Percentiles rank a stretch among this genome's conserved stretches.
Conservation (phyloP, 2,329 filamentous ascomycete species). For the Cladobotryum mycophilum region DNA sequence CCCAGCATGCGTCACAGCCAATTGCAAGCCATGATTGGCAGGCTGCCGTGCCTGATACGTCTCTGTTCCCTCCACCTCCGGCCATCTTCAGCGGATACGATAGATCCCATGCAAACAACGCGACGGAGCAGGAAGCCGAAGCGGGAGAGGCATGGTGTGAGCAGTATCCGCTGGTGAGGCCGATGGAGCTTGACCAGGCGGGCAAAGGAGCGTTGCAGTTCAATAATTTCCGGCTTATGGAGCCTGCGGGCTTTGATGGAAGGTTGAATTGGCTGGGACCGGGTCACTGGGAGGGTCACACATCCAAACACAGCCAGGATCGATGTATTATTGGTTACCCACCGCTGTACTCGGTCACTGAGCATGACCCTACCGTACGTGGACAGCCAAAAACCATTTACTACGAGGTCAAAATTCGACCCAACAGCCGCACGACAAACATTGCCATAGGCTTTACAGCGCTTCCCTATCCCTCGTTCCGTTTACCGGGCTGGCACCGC, state of each 20-base stretch:
- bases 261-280: slow-evolving; percentile 37
- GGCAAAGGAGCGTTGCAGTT: slow-evolving; percentile 42
- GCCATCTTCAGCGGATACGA: slow-evolving; percentile 59
- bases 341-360: slow-evolving; percentile 58
- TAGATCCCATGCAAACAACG: slow-evolving; percentile 62
- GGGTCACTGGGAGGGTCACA: slow-evolving; percentile 47
- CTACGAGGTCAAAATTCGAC: slow-evolving; percentile 60
- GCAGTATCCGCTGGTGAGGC: slow-evolving; percentile 50
- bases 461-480: slow-evolving; percentile 69
- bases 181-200: slow-evolving; percentile 42
- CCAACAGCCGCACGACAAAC: slow-evolving; percentile 39
- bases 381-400: slow-evolving; percentile 51
- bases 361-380: slow-evolving; percentile 49
- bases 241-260: slow-evolving; percentile 43
- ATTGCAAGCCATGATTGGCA: slow-evolving; percentile 60
- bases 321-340: slow-evolving; percentile 60
- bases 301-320: slow-evolving; percentile 45
- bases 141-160: slow-evolving; percentile 61
- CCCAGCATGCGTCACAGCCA: slow-evolving; percentile 24
- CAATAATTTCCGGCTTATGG: slow-evolving; percentile 49
- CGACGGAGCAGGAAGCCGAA: slow-evolving; percentile 56
- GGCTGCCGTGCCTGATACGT: slow-evolving; percentile 62
- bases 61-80: slow-evolving; percentile 67
- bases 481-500: slow-evolving; percentile 76
- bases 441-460: slow-evolving; percentile 66